Percentiles rank a stretch among this genome's conserved stretches.
Evolutionary conservation across 768 basidiomycete genomes (phyloP).

Genomic region (Hypsizygus marmoreus): DNA sequence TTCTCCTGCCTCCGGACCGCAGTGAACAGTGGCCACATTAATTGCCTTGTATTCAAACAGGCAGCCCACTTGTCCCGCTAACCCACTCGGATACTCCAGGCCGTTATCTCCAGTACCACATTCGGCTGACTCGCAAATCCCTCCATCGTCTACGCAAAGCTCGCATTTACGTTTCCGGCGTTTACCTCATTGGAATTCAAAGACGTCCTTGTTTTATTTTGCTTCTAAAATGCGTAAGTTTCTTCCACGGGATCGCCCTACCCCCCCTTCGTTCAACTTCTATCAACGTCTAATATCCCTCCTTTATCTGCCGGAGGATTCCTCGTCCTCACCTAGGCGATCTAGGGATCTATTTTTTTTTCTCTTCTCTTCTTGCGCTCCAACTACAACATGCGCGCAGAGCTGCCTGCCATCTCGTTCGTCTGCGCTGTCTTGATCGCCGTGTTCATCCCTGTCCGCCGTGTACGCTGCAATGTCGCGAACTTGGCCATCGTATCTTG

Average conservation of each 20-base stretch:
- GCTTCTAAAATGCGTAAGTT: conserved; percentile 23
- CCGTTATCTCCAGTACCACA: too few relatives aligned
- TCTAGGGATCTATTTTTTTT: too few relatives aligned
- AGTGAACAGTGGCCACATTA: conserved; percentile 2
- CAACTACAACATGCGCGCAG: conserved; percentile 31
- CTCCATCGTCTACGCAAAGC: conserved; percentile 9
- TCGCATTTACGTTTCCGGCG: conserved; percentile 4
- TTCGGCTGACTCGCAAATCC: conserved; percentile 7
- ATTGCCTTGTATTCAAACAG: conserved; percentile 29
- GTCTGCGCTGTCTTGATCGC: conserved; percentile 42
- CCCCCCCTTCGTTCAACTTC: conserved; percentile 15
- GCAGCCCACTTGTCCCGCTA: conserved; percentile 24
- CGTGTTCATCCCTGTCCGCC: conserved; percentile 42
- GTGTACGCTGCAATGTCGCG: conserved; percentile 48
- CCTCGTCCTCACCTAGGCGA: conserved; percentile 3
- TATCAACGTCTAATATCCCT: conserved; percentile 7
- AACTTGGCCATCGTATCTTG: conserved; percentile 51
- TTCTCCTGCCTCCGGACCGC: conserved; percentile 3
- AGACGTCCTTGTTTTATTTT: conserved; percentile 28
- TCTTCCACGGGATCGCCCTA: conserved; percentile 12
- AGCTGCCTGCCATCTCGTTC: conserved; percentile 45
- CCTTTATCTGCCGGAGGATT: conserved; percentile 1
- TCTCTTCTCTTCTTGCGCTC: too few relatives aligned
- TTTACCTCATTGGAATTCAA: conserved; percentile 8
- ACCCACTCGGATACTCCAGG: too few relatives aligned